Conservation (phyloP, 306 rosid genomes). For the Rosa chinensis region DNA sequence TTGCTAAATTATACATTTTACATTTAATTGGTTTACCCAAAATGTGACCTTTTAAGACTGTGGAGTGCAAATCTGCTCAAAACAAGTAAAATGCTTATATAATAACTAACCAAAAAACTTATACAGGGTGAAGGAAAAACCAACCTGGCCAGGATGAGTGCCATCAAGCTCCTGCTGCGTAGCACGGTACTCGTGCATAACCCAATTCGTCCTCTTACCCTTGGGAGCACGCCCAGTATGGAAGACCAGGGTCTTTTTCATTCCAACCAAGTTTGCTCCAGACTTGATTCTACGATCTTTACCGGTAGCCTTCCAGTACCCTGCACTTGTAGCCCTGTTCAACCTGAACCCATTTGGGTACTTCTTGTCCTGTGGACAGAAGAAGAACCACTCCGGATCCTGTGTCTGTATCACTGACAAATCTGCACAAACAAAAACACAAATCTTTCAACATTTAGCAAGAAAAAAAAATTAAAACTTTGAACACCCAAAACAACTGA, state of each 20-base stretch:
- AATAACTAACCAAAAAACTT: neutral
- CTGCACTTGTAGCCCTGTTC: conserved; percentile 78
- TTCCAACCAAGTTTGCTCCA: conserved; percentile 66
- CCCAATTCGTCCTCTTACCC: conserved; percentile 90
- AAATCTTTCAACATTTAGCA: neutral
- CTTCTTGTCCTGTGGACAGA: conserved; percentile 93
- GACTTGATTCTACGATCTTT: conserved; percentile 91
- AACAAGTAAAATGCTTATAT: conserved; percentile 4
- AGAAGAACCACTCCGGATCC: conserved; percentile 98
- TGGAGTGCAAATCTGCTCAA: neutral
- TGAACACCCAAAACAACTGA: neutral
- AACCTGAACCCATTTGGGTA: conserved; percentile 89
- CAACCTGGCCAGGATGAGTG: conserved; percentile 96
- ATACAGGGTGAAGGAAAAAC: conserved; percentile 6
- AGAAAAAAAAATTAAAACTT: neutral
- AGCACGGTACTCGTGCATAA: conserved; percentile 95
- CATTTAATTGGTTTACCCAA: neutral
- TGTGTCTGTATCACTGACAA: conserved; percentile 64
- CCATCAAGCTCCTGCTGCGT: conserved; percentile 87
- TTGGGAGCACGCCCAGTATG: conserved; percentile 91
- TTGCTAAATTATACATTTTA: neutral
- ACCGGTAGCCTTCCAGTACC: conserved; percentile 99
- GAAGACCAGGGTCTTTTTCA: conserved; percentile 96
- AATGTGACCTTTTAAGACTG: neutral
- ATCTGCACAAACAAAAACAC: conserved; percentile 34